Base-by-base conservation (phyloP, 192 early-diverging fungal genomes). In the Coemansia sp. region DNA sequence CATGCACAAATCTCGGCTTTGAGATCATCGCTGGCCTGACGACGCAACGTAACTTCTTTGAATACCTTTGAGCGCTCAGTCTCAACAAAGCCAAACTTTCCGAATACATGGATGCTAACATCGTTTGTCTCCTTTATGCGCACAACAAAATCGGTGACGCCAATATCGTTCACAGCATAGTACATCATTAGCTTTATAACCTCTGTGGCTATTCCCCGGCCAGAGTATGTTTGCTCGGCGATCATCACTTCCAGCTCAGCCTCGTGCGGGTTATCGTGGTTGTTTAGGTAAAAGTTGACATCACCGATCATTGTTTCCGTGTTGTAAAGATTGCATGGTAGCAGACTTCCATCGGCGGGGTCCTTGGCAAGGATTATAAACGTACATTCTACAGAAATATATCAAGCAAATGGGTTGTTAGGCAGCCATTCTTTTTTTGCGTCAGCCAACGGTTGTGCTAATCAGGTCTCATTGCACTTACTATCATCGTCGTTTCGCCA, bases 191-290 rank as follows among this genome's bases (percentile, higher is more conserved):
- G 61, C 26, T 43, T 64, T 18, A 83, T 63, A 20, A 71, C 81
- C 53, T 83, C 81, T 5, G 72, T 83, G 16, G 72, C 81, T 6
- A 75, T 53, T 3, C 81, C 81, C 12, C 63, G 63, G 39, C 76
- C 75, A 0, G 67, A 48, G 29, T 40, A 43, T 2, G 35, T 35
- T 25, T 66, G 35, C 57, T 83, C 94, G 39, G 96, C 96, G 72
- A 98, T 88, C 96, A 98, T 98, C 23, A 95, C 87, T 58, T 97
- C 95, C 52, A 98, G 88, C 74, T 98, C 96, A 20, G 89, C 92
- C 46, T 86, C 79, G 66, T 80, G 63, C 13, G 79, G 79, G 67
- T 92, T 85, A 55, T 95, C 87, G 57, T 77, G 73, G 75, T 93
- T 91, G 75, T 93, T 95, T 42, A 93, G 90, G 72, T 91, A 98